Evolutionary conservation across 2,329 filamentous ascomycete genomes (phyloP).

Genomic region (Podosphaera xanthii): DNA sequence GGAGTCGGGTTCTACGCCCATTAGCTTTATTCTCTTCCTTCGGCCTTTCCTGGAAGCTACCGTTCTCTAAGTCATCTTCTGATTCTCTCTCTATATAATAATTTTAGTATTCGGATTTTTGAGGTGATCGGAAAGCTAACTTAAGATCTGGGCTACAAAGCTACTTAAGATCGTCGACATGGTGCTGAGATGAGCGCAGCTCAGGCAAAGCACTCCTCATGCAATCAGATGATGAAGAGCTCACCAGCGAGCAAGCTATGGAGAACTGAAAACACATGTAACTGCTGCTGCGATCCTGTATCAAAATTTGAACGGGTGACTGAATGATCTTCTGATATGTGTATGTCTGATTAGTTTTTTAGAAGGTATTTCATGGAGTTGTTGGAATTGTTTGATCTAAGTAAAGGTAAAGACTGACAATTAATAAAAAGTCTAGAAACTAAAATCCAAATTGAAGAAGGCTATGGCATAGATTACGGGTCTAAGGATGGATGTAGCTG

Average conservation of each 20-base stretch:
- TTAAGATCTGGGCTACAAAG: neutral
- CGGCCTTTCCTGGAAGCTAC: neutral
- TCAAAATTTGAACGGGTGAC: no score
- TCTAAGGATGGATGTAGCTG: no score
- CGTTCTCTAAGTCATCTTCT: slow-evolving; percentile 1
- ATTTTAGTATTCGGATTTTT: neutral
- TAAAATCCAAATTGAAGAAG: no score
- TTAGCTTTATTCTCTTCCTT: slow-evolving; percentile 7
- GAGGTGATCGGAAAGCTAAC: neutral
- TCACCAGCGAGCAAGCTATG: neutral
- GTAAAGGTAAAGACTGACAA: no score
- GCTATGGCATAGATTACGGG: no score
- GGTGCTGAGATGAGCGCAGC: neutral
- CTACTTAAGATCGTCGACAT: neutral
- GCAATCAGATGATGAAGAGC: neutral
- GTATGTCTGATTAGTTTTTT: no score
- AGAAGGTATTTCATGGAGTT: no score
- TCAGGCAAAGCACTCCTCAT: no score
- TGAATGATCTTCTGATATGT: no score
- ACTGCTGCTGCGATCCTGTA: neutral
- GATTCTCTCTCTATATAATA: neutral
- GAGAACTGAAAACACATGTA: neutral
- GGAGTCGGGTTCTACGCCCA: slow-evolving; percentile 40
- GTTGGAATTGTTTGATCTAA: no score
- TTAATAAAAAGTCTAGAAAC: no score